Conservation (phyloP, 2,329 filamentous ascomycete species). For the Metarhizium robertsii region DNA sequence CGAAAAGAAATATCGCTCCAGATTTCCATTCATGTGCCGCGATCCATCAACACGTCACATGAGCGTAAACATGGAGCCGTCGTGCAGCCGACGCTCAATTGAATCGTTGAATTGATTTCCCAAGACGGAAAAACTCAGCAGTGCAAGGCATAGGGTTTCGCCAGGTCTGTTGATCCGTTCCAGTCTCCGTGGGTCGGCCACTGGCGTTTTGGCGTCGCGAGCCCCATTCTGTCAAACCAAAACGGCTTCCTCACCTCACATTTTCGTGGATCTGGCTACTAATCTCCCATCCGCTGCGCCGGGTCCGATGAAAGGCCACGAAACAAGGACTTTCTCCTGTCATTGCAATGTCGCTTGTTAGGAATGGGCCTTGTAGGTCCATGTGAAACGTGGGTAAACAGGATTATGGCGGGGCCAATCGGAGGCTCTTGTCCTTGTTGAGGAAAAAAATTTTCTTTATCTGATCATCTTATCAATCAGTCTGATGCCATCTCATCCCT, state of each 20-base stretch:
- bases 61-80: neutral
- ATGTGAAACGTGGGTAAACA: neutral
- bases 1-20: no score
- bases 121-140: no score
- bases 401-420: neutral
- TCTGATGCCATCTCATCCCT: neutral
- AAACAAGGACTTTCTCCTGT: neutral
- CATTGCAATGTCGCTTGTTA: neutral
- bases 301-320: neutral
- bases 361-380: neutral
- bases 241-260: neutral
- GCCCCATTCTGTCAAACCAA: no score
- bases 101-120: neutral
- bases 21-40: no score
- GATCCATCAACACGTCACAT: neutral
- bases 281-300: neutral
- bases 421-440: neutral
- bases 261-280: neutral
- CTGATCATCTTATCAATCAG: slow-evolving; percentile 10
- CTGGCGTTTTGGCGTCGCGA: neutral
- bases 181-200: neutral
- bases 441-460: neutral
- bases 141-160: no score
- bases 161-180: no score
- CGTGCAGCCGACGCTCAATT: neutral